Evolutionary conservation across 2,329 filamentous ascomycete genomes (phyloP).

Genomic region (Bretziella fagacearum): DNA sequence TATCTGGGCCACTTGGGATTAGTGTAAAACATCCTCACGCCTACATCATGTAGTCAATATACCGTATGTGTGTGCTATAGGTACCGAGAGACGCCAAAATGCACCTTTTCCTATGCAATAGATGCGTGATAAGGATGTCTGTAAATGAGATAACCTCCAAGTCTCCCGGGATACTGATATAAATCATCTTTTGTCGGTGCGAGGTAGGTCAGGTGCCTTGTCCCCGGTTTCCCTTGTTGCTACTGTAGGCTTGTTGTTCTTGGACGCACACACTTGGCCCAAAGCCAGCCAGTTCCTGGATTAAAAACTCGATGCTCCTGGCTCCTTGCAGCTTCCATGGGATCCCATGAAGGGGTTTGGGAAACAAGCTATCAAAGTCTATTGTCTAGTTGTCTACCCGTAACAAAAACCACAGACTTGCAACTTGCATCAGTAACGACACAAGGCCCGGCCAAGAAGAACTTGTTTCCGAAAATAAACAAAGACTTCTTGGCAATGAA

Average conservation of each 20-base stretch:
- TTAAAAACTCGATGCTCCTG: constrained; percentile 4
- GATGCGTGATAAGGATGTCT: neutral
- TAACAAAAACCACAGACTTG: neutral
- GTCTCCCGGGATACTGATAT: neutral
- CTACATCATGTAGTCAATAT: neutral
- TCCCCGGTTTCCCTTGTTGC: neutral
- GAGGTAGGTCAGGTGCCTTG: neutral
- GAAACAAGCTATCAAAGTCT: no score
- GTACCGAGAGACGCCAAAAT: neutral
- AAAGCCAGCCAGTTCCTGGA: neutral
- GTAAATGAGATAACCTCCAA: neutral
- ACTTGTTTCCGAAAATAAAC: no score
- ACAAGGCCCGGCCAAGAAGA: neutral
- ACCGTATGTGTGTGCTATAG: neutral
- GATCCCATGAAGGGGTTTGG: neutral
- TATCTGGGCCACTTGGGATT: neutral
- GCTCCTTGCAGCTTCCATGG: constrained; percentile 4
- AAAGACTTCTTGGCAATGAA: no score
- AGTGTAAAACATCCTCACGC: neutral
- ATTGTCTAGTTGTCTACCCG: neutral
- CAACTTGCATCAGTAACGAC: neutral
- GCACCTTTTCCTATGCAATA: neutral
- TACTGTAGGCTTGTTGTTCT: constrained; percentile 7
- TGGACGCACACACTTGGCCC: neutral
- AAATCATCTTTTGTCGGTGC: neutral